These are phyloP conservation scores for Tinospora cordifolia DNA, from an alignment of 164 flowering plant species.

Conservation along the genomic window DNA sequence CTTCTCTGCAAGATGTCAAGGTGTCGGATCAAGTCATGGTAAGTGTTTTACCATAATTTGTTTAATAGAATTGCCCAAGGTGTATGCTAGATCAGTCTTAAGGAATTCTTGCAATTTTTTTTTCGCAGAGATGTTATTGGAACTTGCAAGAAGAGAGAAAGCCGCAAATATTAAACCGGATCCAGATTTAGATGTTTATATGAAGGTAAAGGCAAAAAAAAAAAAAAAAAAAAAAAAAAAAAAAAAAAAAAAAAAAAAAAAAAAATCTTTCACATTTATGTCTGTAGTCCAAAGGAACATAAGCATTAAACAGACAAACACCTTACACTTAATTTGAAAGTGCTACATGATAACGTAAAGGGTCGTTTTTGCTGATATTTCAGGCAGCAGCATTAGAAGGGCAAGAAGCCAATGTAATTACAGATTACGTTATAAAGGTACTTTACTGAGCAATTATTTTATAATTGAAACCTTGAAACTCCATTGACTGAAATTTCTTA, in stretches of 20 bases:
- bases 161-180: slow-evolving; percentile 60
- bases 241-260: no score
- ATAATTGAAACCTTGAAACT: background rate
- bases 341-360: no score
- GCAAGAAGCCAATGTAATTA: slow-evolving; percentile 54
- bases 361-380: background rate
- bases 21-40: slow-evolving; percentile 17
- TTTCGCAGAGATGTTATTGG: slow-evolving; percentile 52
- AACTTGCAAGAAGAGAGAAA: slow-evolving; percentile 61
- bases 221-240: no score
- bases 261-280: no score
- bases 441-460: background rate
- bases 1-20: slow-evolving; percentile 62
- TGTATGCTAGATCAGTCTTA: no score
- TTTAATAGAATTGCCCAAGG: no score
- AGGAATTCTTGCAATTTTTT: background rate
- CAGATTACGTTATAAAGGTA: slow-evolving; percentile 74
- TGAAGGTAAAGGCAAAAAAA: no score
- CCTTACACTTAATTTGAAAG: no score
- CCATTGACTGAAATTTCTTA: background rate
- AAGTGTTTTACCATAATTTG: no score
- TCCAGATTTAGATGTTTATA: slow-evolving; percentile 56
- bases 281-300: no score
- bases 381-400: slow-evolving; percentile 67
- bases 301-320: no score